Evolutionary conservation across 306 rosid species (phyloP).

Genomic region (Urtica urens): DNA sequence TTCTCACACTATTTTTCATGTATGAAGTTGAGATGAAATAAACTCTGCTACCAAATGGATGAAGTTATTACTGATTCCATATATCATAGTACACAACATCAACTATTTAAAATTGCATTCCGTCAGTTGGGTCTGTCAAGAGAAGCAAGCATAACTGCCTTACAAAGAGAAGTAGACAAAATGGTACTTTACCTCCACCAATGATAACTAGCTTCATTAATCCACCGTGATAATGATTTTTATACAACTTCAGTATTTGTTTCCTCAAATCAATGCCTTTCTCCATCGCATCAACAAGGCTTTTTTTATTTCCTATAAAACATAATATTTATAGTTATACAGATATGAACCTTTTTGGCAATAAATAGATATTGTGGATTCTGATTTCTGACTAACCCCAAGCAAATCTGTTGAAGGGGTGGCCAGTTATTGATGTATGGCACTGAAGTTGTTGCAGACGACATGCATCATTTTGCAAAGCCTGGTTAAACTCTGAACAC

Average conservation of each 20-base stretch:
- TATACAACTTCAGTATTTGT: conserved; percentile 58
- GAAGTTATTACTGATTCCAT: no score
- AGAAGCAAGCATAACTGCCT: no score
- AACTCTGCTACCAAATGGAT: no score
- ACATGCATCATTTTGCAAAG: conserved; percentile 65
- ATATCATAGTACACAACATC: no score
- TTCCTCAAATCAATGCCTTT: conserved; percentile 74
- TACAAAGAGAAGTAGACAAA: background rate
- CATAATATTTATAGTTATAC: background rate
- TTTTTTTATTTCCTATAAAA: conserved; percentile 82
- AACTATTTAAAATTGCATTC: no score
- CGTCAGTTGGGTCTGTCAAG: no score
- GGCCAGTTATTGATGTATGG: conserved; percentile 62
- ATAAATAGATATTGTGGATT: conserved; percentile 13
- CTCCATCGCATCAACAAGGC: conserved; percentile 85
- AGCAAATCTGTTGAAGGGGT: conserved; percentile 71
- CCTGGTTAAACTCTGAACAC: conserved; percentile 84
- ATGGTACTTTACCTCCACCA: conserved; percentile 75
- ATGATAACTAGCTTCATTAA: conserved; percentile 90
- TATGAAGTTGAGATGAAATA: no score
- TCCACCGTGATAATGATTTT: conserved; percentile 86
- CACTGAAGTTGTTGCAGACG: conserved; percentile 94
- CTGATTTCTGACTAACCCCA: conserved; percentile 53
- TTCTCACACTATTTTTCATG: no score
- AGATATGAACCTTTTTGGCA: background rate